These are phyloP conservation scores for Morella rubra DNA, from an alignment of 306 rosid species.

Conservation along the genomic window DNA sequence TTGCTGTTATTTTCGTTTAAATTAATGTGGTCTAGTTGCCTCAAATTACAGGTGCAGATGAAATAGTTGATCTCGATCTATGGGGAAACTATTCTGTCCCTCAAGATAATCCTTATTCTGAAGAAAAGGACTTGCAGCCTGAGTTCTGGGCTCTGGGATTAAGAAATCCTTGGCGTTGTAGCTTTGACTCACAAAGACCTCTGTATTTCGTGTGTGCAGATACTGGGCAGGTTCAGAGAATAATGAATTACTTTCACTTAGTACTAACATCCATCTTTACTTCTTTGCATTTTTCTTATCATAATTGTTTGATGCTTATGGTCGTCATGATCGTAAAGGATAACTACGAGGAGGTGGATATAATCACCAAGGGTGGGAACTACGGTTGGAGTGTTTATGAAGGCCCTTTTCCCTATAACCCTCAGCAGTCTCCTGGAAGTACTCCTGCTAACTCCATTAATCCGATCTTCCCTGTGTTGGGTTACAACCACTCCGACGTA, in stretches of 20 bases:
- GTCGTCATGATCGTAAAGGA: constrained; percentile 21
- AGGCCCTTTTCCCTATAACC: constrained; percentile 32
- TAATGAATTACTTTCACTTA: background rate
- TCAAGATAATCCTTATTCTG: constrained; percentile 36
- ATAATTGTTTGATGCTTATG: constrained; percentile 2
- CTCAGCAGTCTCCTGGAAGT: constrained; percentile 27
- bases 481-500: constrained; percentile 36
- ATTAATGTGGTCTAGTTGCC: background rate
- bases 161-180: constrained; percentile 46
- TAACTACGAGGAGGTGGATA: constrained; percentile 40
- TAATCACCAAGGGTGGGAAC: constrained; percentile 39
- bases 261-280: background rate
- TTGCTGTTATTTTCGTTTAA: too few species aligned
- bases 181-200: constrained; percentile 45
- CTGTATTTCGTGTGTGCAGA: constrained; percentile 47
- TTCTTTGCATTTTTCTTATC: background rate
- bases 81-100: constrained; percentile 47
- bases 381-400: constrained; percentile 45
- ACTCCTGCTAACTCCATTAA: constrained; percentile 28
- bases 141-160: constrained; percentile 44
- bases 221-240: constrained; percentile 30
- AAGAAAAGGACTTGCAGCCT: constrained; percentile 33
- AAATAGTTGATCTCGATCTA: constrained; percentile 20
- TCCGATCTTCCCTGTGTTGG: constrained; percentile 35
- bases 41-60: constrained; percentile 25